A percentile compares a stretch with the other conserved stretches of the same genome.
Evolutionary conservation across 495 filamentous ascomycete genomes (phyloP).

Genomic region (Penicillium parvum): DNA sequence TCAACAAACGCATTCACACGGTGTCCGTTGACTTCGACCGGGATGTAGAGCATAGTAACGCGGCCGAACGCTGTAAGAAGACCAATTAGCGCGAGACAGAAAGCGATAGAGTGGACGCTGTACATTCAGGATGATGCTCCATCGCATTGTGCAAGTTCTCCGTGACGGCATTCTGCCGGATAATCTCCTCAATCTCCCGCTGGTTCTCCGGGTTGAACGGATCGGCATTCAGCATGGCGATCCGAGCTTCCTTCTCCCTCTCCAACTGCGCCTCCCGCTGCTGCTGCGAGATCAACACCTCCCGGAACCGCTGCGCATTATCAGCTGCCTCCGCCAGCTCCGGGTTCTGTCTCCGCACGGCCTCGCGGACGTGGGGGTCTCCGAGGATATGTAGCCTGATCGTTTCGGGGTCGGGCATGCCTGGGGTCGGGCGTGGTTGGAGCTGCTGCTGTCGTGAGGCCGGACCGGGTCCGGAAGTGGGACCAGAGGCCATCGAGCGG

Average conservation of each 20-base stretch:
- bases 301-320: conserved; percentile 68
- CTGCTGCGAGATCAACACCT: conserved; percentile 60
- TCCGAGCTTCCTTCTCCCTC: conserved; percentile 71
- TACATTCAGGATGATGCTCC: conserved; percentile 96
- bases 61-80: conserved; percentile 72
- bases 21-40: conserved; percentile 88
- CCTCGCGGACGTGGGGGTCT: conserved; percentile 64
- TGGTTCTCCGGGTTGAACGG: conserved; percentile 90
- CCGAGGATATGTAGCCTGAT: conserved; percentile 79
- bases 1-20: conserved; percentile 96
- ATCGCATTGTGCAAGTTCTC: conserved; percentile 94
- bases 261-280: conserved; percentile 65
- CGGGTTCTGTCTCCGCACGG: conserved; percentile 65
- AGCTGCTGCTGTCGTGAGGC: conserved; percentile 2
- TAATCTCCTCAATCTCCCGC: conserved; percentile 92
- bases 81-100: neutral
- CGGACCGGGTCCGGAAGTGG: no score
- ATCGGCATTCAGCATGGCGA: conserved; percentile 78
- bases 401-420: conserved; percentile 68
- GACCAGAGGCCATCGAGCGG: no score
- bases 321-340: conserved; percentile 74
- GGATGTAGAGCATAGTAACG: conserved; percentile 94
- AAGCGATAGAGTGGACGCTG: conserved; percentile 15
- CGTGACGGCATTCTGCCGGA: conserved; percentile 85
- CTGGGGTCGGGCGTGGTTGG: conserved; percentile 19